Evolutionary conservation across 208 protist species (phyloP).

Genomic region (Leishmania aethiopica): DNA sequence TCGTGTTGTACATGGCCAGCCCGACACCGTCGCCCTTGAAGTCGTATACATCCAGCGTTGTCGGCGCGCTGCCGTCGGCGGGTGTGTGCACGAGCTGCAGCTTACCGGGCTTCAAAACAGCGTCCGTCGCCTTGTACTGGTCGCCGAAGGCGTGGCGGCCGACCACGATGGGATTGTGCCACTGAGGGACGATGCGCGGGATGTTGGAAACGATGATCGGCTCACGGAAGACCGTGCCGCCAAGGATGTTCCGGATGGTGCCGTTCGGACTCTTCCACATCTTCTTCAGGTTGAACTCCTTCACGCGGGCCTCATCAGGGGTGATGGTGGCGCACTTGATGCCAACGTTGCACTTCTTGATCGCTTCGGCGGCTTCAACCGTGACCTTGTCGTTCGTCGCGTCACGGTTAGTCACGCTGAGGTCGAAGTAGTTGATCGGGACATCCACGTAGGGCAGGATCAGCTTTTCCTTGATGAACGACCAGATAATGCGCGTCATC

Average conservation of each 20-base stretch:
- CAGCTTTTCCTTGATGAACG: constrained; percentile 97
- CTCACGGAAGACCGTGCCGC: constrained; percentile 98
- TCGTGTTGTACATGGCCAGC: constrained; percentile 97
- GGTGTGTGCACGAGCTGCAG: constrained; percentile 95
- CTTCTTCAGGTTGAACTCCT: constrained; percentile 97
- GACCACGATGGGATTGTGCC: constrained; percentile 96
- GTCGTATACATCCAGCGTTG: constrained; percentile 87
- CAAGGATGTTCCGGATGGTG: constrained; percentile 98
- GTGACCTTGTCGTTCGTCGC: constrained; percentile 96
- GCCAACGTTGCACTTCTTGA: constrained; percentile 94
- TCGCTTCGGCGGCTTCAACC: constrained; percentile 94
- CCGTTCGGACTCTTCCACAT: constrained; percentile 99
- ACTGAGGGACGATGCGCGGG: constrained; percentile 91
- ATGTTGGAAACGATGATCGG: constrained; percentile 97
- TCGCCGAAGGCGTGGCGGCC: constrained; percentile 97
- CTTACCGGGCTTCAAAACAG: constrained; percentile 85
- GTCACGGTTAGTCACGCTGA: constrained; percentile 95
- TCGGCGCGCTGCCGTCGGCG: constrained; percentile 62
- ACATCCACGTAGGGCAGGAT: constrained; percentile 97
- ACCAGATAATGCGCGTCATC: constrained; percentile 98
- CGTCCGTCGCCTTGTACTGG: constrained; percentile 96
- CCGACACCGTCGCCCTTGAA: constrained; percentile 88
- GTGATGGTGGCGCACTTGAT: constrained; percentile 99
- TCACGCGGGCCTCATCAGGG: constrained; percentile 96
- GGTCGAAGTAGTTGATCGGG: constrained; percentile 97